Evolutionary conservation across 805 yeast species (phyloP).

Genomic region (Candida takata): DNA sequence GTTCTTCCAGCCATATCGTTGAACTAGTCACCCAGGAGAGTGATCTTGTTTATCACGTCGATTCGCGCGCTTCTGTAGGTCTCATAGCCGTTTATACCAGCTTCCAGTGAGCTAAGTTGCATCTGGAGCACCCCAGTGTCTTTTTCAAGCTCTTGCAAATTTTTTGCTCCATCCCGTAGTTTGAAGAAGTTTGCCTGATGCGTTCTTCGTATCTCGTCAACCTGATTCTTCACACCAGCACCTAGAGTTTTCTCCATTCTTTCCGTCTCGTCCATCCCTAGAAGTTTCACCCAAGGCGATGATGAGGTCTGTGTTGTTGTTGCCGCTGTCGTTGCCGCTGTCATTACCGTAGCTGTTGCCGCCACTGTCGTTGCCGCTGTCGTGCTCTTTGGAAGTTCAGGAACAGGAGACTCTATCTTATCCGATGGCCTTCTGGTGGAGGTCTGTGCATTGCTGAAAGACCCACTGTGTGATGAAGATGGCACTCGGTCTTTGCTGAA

Average conservation of each 20-base stretch:
- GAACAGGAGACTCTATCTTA: no score
- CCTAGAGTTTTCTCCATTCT: slow-evolving; percentile 8
- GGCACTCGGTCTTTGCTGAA: background rate
- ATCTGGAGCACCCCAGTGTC: slow-evolving; percentile 10
- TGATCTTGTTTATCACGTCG: slow-evolving; percentile 13
- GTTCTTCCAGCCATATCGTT: no score
- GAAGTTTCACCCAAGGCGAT: slow-evolving; percentile 13
- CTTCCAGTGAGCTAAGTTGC: slow-evolving; percentile 12
- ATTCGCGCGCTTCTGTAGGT: slow-evolving; percentile 10
- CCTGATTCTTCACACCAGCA: slow-evolving; percentile 4
- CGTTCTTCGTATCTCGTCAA: slow-evolving; percentile 10
- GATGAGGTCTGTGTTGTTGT: background rate
- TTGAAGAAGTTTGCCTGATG: slow-evolving; percentile 12
- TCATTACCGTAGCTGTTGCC: no score
- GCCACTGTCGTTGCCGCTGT: no score
- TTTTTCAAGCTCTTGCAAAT: slow-evolving; percentile 7
- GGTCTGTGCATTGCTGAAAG: background rate
- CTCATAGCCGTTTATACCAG: slow-evolving; percentile 11
- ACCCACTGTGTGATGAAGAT: background rate
- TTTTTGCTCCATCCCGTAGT: slow-evolving; percentile 6
- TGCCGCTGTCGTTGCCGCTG: no score
- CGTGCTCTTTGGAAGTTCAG: no score
- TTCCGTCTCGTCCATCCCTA: slow-evolving; percentile 12
- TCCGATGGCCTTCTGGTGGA: no score
- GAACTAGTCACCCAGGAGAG: slow-evolving; percentile 13